Percentiles rank a stretch among this genome's conserved stretches.
Evolutionary conservation across 345 rosid genomes (phyloP).

Genomic region (Camelina hispida): DNA sequence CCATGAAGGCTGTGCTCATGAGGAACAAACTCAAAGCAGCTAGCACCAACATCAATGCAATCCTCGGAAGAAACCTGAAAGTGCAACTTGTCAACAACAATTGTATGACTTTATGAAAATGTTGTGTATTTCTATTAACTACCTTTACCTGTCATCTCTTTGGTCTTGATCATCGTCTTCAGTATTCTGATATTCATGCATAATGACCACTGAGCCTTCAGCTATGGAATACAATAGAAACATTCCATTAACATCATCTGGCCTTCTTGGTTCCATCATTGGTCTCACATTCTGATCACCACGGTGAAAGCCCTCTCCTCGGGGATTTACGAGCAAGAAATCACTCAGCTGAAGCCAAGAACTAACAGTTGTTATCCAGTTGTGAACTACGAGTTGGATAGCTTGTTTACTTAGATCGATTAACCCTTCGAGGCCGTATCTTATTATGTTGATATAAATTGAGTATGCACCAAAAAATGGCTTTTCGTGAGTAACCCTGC

Average conservation of each 20-base stretch:
- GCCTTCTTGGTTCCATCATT: constrained; percentile 4
- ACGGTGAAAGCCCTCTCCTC: not conserved
- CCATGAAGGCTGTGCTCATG: too few species aligned
- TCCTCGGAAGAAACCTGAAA: too few species aligned
- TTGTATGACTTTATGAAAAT: not conserved
- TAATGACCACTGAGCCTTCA: too few species aligned
- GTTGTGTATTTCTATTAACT: constrained; percentile 3
- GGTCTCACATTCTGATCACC: constrained; percentile 24
- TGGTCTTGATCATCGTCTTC: not conserved
- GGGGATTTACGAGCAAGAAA: constrained; percentile 34
- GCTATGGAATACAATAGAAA: too few species aligned
- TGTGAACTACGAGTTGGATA: constrained; percentile 1
- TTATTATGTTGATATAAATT: not conserved
- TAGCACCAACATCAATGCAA: too few species aligned
- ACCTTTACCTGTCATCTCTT: constrained; percentile 1
- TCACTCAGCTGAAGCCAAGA: constrained; percentile 33
- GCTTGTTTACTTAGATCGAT: not conserved
- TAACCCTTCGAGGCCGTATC: not conserved
- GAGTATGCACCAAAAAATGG: not conserved
- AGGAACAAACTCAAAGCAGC: too few species aligned
- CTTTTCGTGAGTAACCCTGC: not conserved
- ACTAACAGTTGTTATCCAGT: constrained; percentile 33
- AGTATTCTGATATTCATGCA: too few species aligned
- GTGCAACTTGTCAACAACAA: too few species aligned
- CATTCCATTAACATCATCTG: too few species aligned